These are phyloP conservation scores for Mortierella sp. DNA, from an alignment of 371 early-diverging fungal genomes.

Conservation along the genomic window DNA sequence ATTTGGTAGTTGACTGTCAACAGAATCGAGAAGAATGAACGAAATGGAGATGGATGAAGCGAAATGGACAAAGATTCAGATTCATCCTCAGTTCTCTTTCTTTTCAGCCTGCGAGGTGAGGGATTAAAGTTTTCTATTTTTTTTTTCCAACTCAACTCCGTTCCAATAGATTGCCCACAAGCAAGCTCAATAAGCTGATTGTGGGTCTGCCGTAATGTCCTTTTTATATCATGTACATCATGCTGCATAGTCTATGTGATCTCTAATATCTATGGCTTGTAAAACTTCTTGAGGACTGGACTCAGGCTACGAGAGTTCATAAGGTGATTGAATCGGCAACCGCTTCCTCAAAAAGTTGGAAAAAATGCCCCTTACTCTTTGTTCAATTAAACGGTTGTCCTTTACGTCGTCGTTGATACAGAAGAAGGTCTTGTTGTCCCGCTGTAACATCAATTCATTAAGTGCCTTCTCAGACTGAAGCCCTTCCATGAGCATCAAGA, in stretches of 20 bases:
- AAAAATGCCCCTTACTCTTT: slow-evolving; percentile 12
- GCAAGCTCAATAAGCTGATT: background rate
- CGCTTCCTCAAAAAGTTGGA: slow-evolving; percentile 20
- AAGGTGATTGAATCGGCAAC: slow-evolving; percentile 32
- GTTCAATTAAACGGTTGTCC: slow-evolving; percentile 12
- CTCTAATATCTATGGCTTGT: background rate
- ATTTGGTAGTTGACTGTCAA: too few species aligned
- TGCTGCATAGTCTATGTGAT: background rate
- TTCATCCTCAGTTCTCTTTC: background rate
- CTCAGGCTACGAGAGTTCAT: slow-evolving; percentile 19
- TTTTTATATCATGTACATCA: too few species aligned
- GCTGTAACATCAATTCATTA: slow-evolving; percentile 4
- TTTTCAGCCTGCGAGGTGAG: background rate
- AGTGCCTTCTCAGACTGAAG: slow-evolving; percentile 9
- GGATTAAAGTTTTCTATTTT: slow-evolving; percentile 6
- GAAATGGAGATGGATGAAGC: background rate
- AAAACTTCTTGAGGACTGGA: background rate
- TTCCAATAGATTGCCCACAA: slow-evolving; percentile 10
- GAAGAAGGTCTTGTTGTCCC: slow-evolving; percentile 17
- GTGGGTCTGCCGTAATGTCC: background rate
- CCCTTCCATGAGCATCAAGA: slow-evolving; percentile 25
- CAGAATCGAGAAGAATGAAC: background rate
- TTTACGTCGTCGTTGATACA: slow-evolving; percentile 53
- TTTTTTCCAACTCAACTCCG: background rate
- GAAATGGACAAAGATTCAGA: background rate